A percentile compares a stretch with the other conserved stretches of the same genome.
phyloP scores from a whole-genome alignment of 805 yeast species.

The Lachancea cidri region DNA sequence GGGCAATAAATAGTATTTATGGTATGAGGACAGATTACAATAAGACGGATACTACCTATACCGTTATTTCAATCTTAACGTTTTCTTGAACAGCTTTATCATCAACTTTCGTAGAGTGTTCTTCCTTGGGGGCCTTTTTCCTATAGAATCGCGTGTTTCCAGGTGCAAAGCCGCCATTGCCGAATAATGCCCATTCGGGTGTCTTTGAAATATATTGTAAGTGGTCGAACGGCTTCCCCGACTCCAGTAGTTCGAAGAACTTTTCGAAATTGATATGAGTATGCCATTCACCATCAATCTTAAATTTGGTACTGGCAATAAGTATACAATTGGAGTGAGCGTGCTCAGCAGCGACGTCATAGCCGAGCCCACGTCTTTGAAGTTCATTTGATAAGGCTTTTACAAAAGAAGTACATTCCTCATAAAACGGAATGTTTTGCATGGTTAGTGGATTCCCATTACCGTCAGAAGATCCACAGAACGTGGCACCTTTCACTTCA shows the following conservation, averaged over 20 bases:
- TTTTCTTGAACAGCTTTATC: too few species aligned
- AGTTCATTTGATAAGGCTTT: conserved; percentile 56
- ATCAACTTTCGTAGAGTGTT: neutral
- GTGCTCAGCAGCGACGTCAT: conserved; percentile 90
- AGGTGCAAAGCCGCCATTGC: conserved; percentile 90
- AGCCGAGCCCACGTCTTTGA: conserved; percentile 58
- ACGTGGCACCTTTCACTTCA: conserved; percentile 92
- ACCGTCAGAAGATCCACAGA: conserved; percentile 82
- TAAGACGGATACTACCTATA: too few species aligned
- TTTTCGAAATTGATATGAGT: conserved; percentile 82
- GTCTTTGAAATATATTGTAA: conserved; percentile 78
- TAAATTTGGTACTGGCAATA: conserved; percentile 70
- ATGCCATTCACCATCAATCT: conserved; percentile 69
- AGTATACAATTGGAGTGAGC: conserved; percentile 92
- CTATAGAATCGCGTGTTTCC: conserved; percentile 66
- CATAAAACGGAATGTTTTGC: conserved; percentile 94
- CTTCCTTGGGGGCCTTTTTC: conserved; percentile 45
- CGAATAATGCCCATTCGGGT: conserved; percentile 90
- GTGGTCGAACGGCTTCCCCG: conserved; percentile 64
- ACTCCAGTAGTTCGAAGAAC: conserved; percentile 63
- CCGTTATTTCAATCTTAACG: neutral
- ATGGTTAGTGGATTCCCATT: conserved; percentile 87
- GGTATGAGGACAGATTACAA: too few species aligned
- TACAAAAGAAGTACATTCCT: conserved; percentile 79
- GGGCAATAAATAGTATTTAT: neutral